Percentiles rank a stretch among this genome's conserved stretches.
These are phyloP conservation scores for Psidium guajava DNA, from an alignment of 345 rosid species.

Conservation along the genomic window DNA sequence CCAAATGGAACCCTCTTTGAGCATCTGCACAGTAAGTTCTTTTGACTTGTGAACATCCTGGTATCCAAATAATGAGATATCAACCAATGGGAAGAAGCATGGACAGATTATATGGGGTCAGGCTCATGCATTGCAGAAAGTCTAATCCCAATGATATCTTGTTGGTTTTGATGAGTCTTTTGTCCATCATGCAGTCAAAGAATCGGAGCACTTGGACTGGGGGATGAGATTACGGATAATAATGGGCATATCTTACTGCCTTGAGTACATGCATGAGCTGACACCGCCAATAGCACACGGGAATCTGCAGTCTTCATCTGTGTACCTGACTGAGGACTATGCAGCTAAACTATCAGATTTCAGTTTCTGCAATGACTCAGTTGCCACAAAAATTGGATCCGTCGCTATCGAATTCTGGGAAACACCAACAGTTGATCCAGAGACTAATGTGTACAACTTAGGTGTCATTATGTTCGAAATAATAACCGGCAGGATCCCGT, in stretches of 20 bases:
- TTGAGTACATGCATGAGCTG: constrained; percentile 83
- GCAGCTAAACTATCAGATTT: constrained; percentile 90
- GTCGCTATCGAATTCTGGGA: constrained; percentile 32
- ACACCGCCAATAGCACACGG: constrained; percentile 53
- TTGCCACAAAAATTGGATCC: constrained; percentile 30
- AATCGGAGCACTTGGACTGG: constrained; percentile 88
- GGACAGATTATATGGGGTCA: not conserved
- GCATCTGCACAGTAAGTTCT: constrained; percentile 77
- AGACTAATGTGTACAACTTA: constrained; percentile 49
- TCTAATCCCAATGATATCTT: not conserved
- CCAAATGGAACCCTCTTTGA: constrained; percentile 94
- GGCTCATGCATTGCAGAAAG: not conserved
- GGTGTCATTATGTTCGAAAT: constrained; percentile 68
- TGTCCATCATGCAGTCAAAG: constrained; percentile 46
- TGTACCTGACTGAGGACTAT: constrained; percentile 81
- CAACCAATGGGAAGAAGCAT: not conserved
- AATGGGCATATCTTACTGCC: constrained; percentile 90
- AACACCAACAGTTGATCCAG: constrained; percentile 21
- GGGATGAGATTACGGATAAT: constrained; percentile 59
- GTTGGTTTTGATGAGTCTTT: not conserved
- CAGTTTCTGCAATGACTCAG: constrained; percentile 36
- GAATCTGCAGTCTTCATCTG: constrained; percentile 53
- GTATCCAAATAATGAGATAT: not conserved
- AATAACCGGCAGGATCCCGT: constrained; percentile 63
- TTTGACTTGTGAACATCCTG: not conserved